These are phyloP conservation scores for Pseudocercospora vitis DNA, from an alignment of 2,329 filamentous ascomycete genomes.

Conservation along the genomic window DNA sequence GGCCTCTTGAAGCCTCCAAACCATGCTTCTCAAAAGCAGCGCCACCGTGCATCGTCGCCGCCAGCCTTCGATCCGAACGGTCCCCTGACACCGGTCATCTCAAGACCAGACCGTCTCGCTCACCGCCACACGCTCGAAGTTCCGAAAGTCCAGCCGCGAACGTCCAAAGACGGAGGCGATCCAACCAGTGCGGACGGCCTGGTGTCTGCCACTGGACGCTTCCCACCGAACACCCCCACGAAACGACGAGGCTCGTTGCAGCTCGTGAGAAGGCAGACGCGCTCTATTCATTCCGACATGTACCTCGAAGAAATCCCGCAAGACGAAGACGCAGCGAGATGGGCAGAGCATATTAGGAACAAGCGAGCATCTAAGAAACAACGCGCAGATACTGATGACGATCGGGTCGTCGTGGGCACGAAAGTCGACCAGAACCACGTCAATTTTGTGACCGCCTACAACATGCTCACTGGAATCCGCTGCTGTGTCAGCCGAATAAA, in stretches of 20 bases:
- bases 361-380: slow-evolving; percentile 86
- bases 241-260: slow-evolving; percentile 79
- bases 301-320: slow-evolving; percentile 79
- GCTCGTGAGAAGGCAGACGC: slow-evolving; percentile 75
- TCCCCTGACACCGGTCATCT: slow-evolving; percentile 57
- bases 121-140: slow-evolving; percentile 89
- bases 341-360: slow-evolving; percentile 89
- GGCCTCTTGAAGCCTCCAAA: slow-evolving; percentile 33
- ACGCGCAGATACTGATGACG: slow-evolving; percentile 85
- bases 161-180: slow-evolving; percentile 66
- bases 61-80: slow-evolving; percentile 39
- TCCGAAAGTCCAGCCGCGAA: slow-evolving; percentile 67
- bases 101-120: slow-evolving; percentile 61
- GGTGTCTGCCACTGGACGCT: slow-evolving; percentile 70
- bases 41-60: slow-evolving; percentile 39
- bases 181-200: slow-evolving; percentile 55
- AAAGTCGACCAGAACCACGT: slow-evolving; percentile 93
- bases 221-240: slow-evolving; percentile 68
- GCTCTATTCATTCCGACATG: slow-evolving; percentile 80
- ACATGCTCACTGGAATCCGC: slow-evolving; percentile 98
- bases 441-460: slow-evolving; percentile 97
- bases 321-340: slow-evolving; percentile 87
- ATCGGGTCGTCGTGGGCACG: slow-evolving; percentile 86
- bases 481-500: slow-evolving; percentile 96
- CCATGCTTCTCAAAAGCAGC: slow-evolving; percentile 14